These are phyloP conservation scores for Colletotrichum sp. DNA, from an alignment of 2,329 filamentous ascomycete species.

Conservation along the genomic window DNA sequence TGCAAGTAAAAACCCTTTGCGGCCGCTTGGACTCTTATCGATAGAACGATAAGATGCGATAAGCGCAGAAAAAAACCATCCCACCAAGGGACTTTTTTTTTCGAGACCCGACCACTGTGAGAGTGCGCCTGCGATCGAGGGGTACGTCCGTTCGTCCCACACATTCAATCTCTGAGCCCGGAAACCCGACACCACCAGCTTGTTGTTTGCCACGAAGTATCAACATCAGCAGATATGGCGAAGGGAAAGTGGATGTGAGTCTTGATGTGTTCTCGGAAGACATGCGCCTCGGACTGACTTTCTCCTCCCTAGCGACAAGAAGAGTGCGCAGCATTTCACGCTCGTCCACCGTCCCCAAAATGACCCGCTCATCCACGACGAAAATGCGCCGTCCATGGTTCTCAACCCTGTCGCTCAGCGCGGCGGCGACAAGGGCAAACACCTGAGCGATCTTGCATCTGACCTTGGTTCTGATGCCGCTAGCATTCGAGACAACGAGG, in stretches of 20 bases:
- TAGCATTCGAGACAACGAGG: slow-evolving; percentile 83
- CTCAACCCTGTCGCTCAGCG: slow-evolving; percentile 70
- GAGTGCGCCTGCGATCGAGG: background rate
- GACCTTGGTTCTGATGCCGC: slow-evolving; percentile 74
- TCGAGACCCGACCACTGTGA: background rate
- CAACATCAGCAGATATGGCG: slow-evolving; percentile 59
- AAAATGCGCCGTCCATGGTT: slow-evolving; percentile 86
- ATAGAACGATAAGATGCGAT: slow-evolving; percentile 25
- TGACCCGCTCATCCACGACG: slow-evolving; percentile 95
- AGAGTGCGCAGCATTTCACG: slow-evolving; percentile 88
- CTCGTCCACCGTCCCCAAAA: slow-evolving; percentile 96
- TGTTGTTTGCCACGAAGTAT: background rate
- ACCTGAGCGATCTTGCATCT: slow-evolving; percentile 75
- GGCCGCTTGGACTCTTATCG: slow-evolving; percentile 2
- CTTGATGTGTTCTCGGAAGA: rapidly evolving
- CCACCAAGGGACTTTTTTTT: background rate
- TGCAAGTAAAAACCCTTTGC: background rate
- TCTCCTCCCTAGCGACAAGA: slow-evolving; percentile 70
- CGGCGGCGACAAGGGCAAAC: slow-evolving; percentile 57
- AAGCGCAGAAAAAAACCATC: background rate
- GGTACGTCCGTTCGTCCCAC: slow-evolving; percentile 1
- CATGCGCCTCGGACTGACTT: slow-evolving; percentile 16
- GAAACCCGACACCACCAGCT: background rate
- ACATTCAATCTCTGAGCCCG: background rate
- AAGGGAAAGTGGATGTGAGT: slow-evolving; percentile 72